Evolutionary conservation across 2,329 filamentous ascomycete species (phyloP).

Genomic region (Curvularia sp.): DNA sequence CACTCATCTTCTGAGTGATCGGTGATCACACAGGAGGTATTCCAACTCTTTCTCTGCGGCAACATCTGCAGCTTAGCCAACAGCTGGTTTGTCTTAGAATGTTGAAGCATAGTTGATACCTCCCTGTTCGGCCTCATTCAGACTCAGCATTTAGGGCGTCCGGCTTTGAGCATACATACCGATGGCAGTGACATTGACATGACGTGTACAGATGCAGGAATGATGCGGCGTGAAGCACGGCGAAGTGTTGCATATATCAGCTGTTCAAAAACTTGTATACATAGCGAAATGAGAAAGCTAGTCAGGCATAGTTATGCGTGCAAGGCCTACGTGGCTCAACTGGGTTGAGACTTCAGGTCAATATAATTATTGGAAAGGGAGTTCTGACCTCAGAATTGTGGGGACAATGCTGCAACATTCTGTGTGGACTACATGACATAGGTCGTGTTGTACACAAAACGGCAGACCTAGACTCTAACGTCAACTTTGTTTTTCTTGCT

Average conservation of each 20-base stretch:
- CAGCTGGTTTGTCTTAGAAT: background rate
- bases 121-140: background rate
- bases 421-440: background rate
- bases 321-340: background rate
- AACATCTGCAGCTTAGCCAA: background rate
- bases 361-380: background rate
- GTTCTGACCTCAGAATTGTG: background rate
- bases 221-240: background rate
- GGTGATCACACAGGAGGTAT: background rate
- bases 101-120: background rate
- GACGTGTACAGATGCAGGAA: background rate
- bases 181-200: background rate
- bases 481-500: constrained; percentile 8
- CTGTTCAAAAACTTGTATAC: background rate
- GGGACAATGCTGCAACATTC: background rate
- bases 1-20: background rate
- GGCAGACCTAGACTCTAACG: background rate
- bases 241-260: background rate
- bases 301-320: background rate
- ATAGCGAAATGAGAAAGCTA: background rate
- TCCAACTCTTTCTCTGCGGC: background rate
- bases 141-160: background rate
- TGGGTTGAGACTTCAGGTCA: background rate
- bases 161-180: background rate
- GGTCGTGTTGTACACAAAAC: background rate